Evolutionary conservation across 768 basidiomycete species (phyloP).

Genomic region (Leccinum rimulosum): DNA sequence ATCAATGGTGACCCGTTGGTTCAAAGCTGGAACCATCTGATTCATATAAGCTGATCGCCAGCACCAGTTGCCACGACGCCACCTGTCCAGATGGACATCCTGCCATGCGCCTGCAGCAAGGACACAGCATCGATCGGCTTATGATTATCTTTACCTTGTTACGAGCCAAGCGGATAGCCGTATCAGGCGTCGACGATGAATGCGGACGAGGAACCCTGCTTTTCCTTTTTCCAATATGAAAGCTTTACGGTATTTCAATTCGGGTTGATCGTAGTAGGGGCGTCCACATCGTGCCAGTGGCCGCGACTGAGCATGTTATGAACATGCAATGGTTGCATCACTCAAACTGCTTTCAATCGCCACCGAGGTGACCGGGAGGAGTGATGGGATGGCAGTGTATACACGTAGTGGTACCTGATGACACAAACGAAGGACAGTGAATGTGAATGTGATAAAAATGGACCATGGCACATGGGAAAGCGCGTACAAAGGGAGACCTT

Average conservation of each 20-base stretch:
- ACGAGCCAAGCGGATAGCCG: slow-evolving; percentile 4
- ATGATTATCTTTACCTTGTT: slow-evolving; percentile 13
- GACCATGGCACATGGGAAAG: slow-evolving; percentile 12
- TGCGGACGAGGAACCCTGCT: slow-evolving; percentile 12
- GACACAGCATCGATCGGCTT: slow-evolving; percentile 6
- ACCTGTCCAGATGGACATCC: slow-evolving; percentile 12
- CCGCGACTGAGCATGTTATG: slow-evolving; percentile 11
- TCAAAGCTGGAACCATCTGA: slow-evolving; percentile 16
- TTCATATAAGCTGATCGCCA: slow-evolving; percentile 21
- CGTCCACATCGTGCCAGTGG: background rate
- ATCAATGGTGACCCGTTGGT: slow-evolving; percentile 2
- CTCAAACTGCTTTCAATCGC: background rate
- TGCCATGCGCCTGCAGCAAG: slow-evolving; percentile 26
- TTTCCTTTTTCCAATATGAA: slow-evolving; percentile 9
- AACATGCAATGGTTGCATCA: background rate
- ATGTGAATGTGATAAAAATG: slow-evolving; percentile 16
- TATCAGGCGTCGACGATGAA: slow-evolving; percentile 18
- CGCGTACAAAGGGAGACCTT: slow-evolving; percentile 8
- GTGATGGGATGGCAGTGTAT: slow-evolving; percentile 19
- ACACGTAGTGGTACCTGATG: slow-evolving; percentile 26
- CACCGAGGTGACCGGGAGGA: slow-evolving; percentile 1
- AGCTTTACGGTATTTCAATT: slow-evolving; percentile 8
- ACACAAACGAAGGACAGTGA: slow-evolving; percentile 30
- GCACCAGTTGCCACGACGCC: slow-evolving; percentile 16
- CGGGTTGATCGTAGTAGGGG: background rate